Evolutionary conservation across 495 filamentous ascomycete genomes (phyloP).

Genomic region (Hypoxylon cercidicola): DNA sequence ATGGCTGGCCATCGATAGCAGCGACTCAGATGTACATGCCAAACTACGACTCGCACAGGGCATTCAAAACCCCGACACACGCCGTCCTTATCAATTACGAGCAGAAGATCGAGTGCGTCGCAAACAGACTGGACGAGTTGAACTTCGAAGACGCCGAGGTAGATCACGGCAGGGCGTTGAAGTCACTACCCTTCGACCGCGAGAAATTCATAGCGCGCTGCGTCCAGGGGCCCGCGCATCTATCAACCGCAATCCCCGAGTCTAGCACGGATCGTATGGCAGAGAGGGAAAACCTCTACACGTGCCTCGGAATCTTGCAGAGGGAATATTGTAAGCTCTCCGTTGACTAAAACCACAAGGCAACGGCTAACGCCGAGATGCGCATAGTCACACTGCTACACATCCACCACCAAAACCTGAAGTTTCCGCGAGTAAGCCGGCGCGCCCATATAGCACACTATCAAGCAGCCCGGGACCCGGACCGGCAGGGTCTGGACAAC

Average conservation of each 20-base stretch:
- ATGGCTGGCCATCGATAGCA: constrained; percentile 21
- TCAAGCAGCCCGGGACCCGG: neutral
- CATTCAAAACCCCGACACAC: constrained; percentile 7
- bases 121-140: constrained; percentile 25
- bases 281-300: constrained; percentile 21
- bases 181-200: constrained; percentile 18
- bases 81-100: constrained; percentile 16
- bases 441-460: constrained; percentile 22
- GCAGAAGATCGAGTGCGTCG: constrained; percentile 21
- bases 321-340: constrained; percentile 20
- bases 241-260: neutral
- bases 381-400: constrained; percentile 9
- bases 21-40: constrained; percentile 11
- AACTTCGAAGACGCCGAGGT: constrained; percentile 17
- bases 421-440: constrained; percentile 13
- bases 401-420: constrained; percentile 7
- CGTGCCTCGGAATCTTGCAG: neutral
- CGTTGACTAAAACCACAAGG: neutral
- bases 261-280: neutral
- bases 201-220: constrained; percentile 22
- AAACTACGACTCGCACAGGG: constrained; percentile 13
- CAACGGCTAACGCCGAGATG: neutral
- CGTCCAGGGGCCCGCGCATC: constrained; percentile 17
- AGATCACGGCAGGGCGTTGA: neutral
- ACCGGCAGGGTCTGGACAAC: constrained; percentile 15